These are phyloP conservation scores for Leucosporidium yakuticum DNA, from an alignment of 768 basidiomycete genomes.

Conservation along the genomic window DNA sequence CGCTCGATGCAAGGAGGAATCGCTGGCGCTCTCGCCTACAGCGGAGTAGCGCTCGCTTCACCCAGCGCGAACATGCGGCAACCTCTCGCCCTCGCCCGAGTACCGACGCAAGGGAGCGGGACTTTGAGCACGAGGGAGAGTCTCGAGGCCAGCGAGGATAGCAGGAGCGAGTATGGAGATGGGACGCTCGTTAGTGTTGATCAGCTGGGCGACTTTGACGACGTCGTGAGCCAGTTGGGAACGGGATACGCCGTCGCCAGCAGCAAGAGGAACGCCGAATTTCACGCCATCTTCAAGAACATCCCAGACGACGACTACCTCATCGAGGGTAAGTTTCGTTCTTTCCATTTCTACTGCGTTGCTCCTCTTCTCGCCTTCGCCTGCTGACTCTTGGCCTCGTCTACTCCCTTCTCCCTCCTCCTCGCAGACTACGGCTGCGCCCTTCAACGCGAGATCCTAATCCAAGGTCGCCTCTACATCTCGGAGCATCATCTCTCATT, in stretches of 20 bases:
- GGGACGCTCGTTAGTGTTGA: constrained; percentile 33
- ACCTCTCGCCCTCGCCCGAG: constrained; percentile 9
- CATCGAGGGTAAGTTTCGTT: constrained; percentile 55
- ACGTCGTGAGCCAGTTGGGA: constrained; percentile 37
- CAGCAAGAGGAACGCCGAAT: constrained; percentile 87
- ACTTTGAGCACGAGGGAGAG: background rate
- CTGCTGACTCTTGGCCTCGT: background rate
- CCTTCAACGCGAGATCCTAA: constrained; percentile 87
- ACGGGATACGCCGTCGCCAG: constrained; percentile 87
- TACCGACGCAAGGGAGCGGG: background rate
- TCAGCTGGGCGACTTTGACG: constrained; percentile 37
- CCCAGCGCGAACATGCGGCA: constrained; percentile 18
- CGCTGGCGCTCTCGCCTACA: constrained; percentile 30
- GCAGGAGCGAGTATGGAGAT: background rate
- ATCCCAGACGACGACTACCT: constrained; percentile 95
- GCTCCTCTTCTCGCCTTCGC: background rate
- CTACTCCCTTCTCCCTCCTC: background rate
- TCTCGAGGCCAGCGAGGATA: background rate
- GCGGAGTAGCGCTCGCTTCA: constrained; percentile 28
- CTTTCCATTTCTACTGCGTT: background rate
- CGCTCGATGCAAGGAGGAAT: constrained; percentile 16
- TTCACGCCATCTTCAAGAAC: constrained; percentile 82
- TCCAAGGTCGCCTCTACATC: constrained; percentile 92
- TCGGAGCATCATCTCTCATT: constrained; percentile 99
- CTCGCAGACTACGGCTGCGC: constrained; percentile 93